Percentiles rank a stretch among this genome's conserved stretches.
Conservation (phyloP, 345 rosid species). For the Iberis pinnata region DNA sequence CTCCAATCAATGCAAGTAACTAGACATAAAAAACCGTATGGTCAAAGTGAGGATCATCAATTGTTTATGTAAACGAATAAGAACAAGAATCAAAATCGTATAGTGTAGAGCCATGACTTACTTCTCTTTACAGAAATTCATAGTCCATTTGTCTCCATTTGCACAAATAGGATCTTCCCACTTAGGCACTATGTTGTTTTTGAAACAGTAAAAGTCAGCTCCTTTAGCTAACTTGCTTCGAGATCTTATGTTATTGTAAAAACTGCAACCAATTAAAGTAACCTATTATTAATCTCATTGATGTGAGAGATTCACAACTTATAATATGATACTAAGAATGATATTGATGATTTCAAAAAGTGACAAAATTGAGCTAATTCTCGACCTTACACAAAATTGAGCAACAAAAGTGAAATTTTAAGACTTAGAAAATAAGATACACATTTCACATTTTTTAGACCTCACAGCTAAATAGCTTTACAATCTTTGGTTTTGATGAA, state of each 20-base stretch:
- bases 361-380: too few species aligned
- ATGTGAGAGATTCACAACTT: too few species aligned
- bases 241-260: constrained; percentile 85
- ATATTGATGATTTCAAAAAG: too few species aligned
- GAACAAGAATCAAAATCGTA: constrained; percentile 24
- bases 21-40: neutral
- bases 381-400: neutral
- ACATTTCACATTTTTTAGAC: too few species aligned
- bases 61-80: neutral
- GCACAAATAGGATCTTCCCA: constrained; percentile 98
- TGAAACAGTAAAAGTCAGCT: constrained; percentile 87
- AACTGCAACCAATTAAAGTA: constrained; percentile 35
- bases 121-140: constrained; percentile 40
- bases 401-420: too few species aligned
- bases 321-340: too few species aligned
- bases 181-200: constrained; percentile 74
- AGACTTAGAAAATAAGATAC: neutral
- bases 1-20: constrained; percentile 90
- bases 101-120: constrained; percentile 69
- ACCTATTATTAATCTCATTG: neutral
- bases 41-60: too few species aligned
- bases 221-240: constrained; percentile 49
- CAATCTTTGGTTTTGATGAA: too few species aligned
- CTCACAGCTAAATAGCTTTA: too few species aligned
- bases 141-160: constrained; percentile 92